Base-by-base conservation (phyloP, 352 stramenopile genomes). In the Plasmopara halstedii region DNA sequence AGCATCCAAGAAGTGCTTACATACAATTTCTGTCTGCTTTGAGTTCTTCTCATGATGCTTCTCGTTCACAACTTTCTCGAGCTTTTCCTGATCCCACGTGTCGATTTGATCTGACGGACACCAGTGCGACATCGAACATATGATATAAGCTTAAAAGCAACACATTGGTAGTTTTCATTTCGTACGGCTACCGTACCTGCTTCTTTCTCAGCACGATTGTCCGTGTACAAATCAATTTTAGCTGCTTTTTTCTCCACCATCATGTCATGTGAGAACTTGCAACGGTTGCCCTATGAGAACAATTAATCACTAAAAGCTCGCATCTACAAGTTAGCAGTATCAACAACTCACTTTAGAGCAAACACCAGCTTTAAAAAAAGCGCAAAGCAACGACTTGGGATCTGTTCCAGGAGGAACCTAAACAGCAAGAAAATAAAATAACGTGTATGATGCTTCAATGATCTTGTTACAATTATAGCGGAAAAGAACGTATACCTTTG, bases 161-260 rank as follows among this genome's bases (percentile, higher is more conserved):
- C n/a, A n/a, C n/a, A n/a, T n/a, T n/a, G n/a, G n/a, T n/a, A n/a
- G n/a, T n/a, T n/a, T n/a, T n/a, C n/a, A n/a, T n/a, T n/a, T n/a
- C n/a, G n/a, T n/a, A n/a, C n/a, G n/a, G n/a, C 22, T 6, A 42
- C 39, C 42, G 17, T 19, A 69, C 60, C 60, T 56, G 52, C 64
- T 59, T 77, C 63, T 58, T 90, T 86, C 21, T 80, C 69, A 26
- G 79, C 65, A 61, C 84, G 84, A 19, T 56, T 50, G 39, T 95
- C 84, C 61, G 83, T 79, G 63, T 95, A 93, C 60, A 95, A 68
- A 45, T 95, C 81, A 52, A 94, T 95, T 56, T 95, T 95, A 18
- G 78, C 73, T 1, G 84, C 56, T 56, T 91, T 92, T 55, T 91
- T 93, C 40, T 64, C 83, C 13, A 94, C 67, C 51, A 83, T 93